Conservation (phyloP, 2,329 filamentous ascomycete species). For the Amauroascus verrucosus region DNA sequence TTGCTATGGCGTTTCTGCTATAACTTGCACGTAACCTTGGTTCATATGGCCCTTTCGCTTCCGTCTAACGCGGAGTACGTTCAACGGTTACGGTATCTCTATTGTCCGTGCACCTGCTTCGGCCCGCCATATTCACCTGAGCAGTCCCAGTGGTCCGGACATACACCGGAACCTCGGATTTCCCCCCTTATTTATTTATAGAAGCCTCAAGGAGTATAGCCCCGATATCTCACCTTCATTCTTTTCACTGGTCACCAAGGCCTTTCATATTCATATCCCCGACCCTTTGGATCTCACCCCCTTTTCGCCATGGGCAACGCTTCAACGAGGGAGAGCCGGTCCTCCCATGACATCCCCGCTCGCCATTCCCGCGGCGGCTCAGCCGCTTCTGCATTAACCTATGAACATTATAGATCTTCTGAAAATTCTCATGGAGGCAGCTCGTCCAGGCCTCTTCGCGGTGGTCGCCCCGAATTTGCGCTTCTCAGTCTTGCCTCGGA, state of each 20-base stretch:
- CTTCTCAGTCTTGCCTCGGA: slow-evolving; percentile 47
- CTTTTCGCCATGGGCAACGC: slow-evolving; percentile 36
- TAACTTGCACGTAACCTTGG: neutral
- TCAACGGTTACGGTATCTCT: neutral
- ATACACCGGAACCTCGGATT: neutral
- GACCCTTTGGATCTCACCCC: neutral
- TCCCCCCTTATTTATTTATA: neutral
- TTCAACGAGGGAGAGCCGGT: slow-evolving; percentile 39
- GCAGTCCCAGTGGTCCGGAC: neutral
- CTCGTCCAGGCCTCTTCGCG: slow-evolving; percentile 29
- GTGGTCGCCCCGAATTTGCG: slow-evolving; percentile 49
- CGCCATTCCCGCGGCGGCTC: slow-evolving; percentile 13
- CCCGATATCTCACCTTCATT: neutral
- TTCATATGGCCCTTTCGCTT: neutral
- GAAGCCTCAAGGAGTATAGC: neutral
- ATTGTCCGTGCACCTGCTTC: slow-evolving; percentile 1
- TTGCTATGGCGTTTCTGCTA: neutral
- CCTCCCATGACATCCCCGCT: slow-evolving; percentile 13
- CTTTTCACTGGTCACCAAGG: neutral
- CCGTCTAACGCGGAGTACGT: neutral
- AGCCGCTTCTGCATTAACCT: slow-evolving; percentile 1
- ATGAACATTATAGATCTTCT: slow-evolving; percentile 8
- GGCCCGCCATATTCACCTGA: neutral
- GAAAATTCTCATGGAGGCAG: slow-evolving; percentile 1
- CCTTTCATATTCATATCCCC: neutral